Evolutionary conservation across 768 basidiomycete genomes (phyloP).

Genomic region (Naganishia vaughanmartiniae): DNA sequence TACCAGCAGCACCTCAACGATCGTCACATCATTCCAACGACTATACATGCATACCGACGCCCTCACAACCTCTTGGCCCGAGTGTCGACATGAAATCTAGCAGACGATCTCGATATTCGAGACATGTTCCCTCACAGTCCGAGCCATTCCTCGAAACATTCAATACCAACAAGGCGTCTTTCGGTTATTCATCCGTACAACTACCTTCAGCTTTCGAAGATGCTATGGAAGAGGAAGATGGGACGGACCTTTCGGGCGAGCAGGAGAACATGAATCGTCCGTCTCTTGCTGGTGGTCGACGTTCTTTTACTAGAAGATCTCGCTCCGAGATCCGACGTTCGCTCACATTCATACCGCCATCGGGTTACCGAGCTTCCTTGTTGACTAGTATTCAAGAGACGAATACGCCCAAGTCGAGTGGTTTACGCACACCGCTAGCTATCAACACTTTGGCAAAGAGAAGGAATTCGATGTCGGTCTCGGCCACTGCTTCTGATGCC

Average conservation of each 20-base stretch:
- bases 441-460: not conserved
- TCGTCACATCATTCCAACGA: slow-evolving; percentile 19
- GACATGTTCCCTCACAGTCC: slow-evolving; percentile 2
- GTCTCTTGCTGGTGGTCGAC: not conserved
- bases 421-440: slow-evolving; percentile 6
- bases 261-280: not conserved
- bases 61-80: slow-evolving; percentile 1
- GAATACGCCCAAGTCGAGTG: not conserved
- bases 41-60: slow-evolving; percentile 5
- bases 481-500: not conserved
- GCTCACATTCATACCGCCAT: slow-evolving; percentile 14
- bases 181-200: not conserved
- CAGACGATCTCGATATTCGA: slow-evolving; percentile 1
- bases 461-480: not conserved
- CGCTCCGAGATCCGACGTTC: slow-evolving; percentile 21
- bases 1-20: slow-evolving; percentile 3
- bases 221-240: slow-evolving; percentile 12
- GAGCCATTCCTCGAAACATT: slow-evolving; percentile 1
- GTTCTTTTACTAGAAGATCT: slow-evolving; percentile 10
- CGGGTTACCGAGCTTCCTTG: slow-evolving; percentile 11
- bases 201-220: slow-evolving; percentile 20
- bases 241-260: not conserved
- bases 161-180: not conserved
- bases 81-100: not conserved
- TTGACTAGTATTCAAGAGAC: slow-evolving; percentile 14